Evolutionary conservation across 177 flowering plant genomes (phyloP).

Genomic region (Vitis hybrid): DNA sequence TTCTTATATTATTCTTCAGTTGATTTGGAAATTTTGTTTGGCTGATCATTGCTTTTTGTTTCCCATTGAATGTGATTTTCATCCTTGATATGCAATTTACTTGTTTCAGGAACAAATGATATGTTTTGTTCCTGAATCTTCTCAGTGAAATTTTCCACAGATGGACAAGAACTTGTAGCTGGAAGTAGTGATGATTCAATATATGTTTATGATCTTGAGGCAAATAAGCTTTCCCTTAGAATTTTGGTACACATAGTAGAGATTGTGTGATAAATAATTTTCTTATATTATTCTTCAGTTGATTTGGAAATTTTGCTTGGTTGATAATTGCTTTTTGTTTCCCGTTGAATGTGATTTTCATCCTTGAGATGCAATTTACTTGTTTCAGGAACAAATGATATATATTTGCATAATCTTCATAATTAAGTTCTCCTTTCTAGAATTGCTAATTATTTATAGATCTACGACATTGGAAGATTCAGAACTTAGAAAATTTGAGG

Average conservation of each 20-base stretch:
- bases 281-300: not conserved
- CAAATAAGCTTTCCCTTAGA: conserved; percentile 59
- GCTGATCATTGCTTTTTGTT: not conserved
- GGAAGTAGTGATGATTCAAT: conserved; percentile 73
- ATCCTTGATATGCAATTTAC: not conserved
- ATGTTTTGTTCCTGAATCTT: conserved; percentile 38
- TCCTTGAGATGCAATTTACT: not conserved
- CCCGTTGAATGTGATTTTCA: not conserved
- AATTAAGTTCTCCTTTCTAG: not conserved
- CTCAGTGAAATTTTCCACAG: conserved; percentile 84
- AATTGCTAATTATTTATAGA: not conserved
- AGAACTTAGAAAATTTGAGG: not conserved
- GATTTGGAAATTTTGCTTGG: not conserved
- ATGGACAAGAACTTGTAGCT: conserved; percentile 91
- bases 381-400: not conserved
- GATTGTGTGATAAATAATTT: not conserved
- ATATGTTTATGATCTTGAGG: conserved; percentile 82
- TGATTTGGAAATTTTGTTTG: not conserved
- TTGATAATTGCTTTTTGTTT: not conserved
- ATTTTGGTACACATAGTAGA: conserved; percentile 72
- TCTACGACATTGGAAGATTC: not conserved
- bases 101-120: not conserved
- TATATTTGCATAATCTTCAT: not conserved
- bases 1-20: not conserved
- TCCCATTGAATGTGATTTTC: not conserved